These are phyloP conservation scores for Raddia guianensis DNA, from an alignment of 176 grass and related monocot species.

Conservation along the genomic window DNA sequence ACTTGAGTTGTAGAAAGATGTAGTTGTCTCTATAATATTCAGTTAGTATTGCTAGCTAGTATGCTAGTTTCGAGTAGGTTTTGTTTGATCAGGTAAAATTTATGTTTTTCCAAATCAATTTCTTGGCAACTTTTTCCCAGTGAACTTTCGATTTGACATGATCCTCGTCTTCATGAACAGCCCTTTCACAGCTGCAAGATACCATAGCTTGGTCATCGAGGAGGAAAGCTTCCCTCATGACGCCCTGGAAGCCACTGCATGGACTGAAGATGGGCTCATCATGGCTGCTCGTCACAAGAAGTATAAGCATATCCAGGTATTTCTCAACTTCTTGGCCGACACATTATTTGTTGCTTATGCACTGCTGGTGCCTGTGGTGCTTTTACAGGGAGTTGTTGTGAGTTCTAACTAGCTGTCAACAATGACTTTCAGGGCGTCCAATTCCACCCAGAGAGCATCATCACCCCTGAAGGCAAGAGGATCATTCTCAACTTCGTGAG, in stretches of 20 bases:
- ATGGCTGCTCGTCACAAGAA: constrained; percentile 70
- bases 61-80: not conserved
- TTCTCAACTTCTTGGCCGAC: not conserved
- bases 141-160: not conserved
- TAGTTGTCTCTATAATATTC: not conserved
- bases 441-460: constrained; percentile 95
- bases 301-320: constrained; percentile 74
- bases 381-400: not conserved
- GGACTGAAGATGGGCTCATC: constrained; percentile 90
- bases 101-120: not conserved
- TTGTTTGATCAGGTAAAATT: not conserved
- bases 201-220: constrained; percentile 95
- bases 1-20: not conserved
- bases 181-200: constrained; percentile 85
- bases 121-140: not conserved
- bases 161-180: constrained; percentile 51
- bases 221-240: constrained; percentile 82
- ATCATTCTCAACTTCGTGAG: constrained; percentile 82
- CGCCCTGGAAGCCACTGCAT: constrained; percentile 72
- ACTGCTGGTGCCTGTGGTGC: too few species aligned
- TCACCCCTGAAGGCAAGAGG: constrained; percentile 80
- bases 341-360: not conserved
- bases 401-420: not conserved
- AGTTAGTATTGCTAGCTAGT: not conserved
- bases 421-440: constrained; percentile 60